Evolutionary conservation across 352 stramenopile species (phyloP), one percentile per base, ranked within the genome.

Genomic region (Pelagophyceae sp.): DNA sequence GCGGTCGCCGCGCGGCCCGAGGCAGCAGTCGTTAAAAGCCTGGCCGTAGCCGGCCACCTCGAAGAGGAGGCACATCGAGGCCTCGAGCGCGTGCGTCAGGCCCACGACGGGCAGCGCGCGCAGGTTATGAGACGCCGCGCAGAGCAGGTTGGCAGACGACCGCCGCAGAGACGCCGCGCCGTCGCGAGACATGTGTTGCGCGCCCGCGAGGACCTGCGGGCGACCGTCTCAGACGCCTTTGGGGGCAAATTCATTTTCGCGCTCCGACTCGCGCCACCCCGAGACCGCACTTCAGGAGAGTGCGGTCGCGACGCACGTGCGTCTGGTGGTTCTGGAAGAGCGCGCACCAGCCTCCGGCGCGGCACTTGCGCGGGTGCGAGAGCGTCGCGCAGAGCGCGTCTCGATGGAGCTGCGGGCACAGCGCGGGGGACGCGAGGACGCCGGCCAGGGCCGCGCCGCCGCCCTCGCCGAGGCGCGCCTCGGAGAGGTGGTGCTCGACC

Each of bases 301-400:
- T n/a, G n/a, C n/a, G n/a, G n/a, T n/a, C n/a, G n/a, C n/a, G n/a
- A n/a, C n/a, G n/a, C n/a, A n/a, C n/a, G 29, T 72, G 63, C 15
- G 67, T 74, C 38, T 54, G 31, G 67, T 74, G 67, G 38, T 74
- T 74, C 67, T 74, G 67, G 67, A 74, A 74, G 33, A 74, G 5
- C 23, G 15, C 38, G 67, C 67, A 74, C 67, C 67, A 74, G 67
- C 67, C 67, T 1, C 67, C 67, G 35, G 0, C 33, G 17, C 23
- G 38, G 67, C 67, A 74, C 38, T 74, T 74, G 33, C 17, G 17
- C 20, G 33, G 35, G 38, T 74, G 67, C 35, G 17, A 6, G 17
- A 74, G 67, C 23, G 2, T 25, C 15, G 17, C 1, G 38, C 67
- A 74, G 17, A 17, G 67, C 35, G 67, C 67, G 67, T 74, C 67